Base-by-base conservation (phyloP, 257 asterid species). In the Capsicum baccatum region DNA sequence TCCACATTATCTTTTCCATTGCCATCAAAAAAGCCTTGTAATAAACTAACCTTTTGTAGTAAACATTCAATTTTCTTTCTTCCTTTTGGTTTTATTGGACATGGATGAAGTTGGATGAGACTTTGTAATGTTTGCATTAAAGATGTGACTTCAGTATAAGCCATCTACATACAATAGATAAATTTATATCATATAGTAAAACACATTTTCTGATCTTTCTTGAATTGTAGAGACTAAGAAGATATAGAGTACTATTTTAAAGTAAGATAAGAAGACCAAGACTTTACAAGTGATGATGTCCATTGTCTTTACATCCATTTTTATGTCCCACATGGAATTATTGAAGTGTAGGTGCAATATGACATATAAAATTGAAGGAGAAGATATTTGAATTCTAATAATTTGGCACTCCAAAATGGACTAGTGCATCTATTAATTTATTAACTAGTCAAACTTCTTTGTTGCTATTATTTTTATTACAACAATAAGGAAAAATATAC, bases 111-210 rank as follows among this genome's bases (percentile, higher is more conserved):
- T 17, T 39, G 54, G 16, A 9, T 9, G 83, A 54, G 44, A 0
- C 82, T 44, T 42, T 85, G 85, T 14, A 85, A 58, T 57, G 88
- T 85, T 39, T 60, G 85, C 71, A 85, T 42, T 17, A 82, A 70
- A 19, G 88, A 85, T 54, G 73, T 62, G 9, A 85, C 79, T 35
- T 83, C 85, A 82, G 85, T 85, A 74, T 85, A 85, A 6, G 88
- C 88, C 88, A 82, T 85, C 69, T 37, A 13, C 62, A 57, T 8
- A 26, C 26, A 26, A 26, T 57, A 57, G 19, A 15, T 57, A 57
- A 57, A n/a, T 57, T 57, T 16, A 57, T 26, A 57, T 57, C n/a
- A 57, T 57, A 1, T 57, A 57, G 62, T 57, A 15, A 57, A 57
- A 52, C 44, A 11, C 14, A 54, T 54, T 9, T 15, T 54, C 15